Conservation (phyloP, 441 rosid species). For the Macaranga tanarius region DNA sequence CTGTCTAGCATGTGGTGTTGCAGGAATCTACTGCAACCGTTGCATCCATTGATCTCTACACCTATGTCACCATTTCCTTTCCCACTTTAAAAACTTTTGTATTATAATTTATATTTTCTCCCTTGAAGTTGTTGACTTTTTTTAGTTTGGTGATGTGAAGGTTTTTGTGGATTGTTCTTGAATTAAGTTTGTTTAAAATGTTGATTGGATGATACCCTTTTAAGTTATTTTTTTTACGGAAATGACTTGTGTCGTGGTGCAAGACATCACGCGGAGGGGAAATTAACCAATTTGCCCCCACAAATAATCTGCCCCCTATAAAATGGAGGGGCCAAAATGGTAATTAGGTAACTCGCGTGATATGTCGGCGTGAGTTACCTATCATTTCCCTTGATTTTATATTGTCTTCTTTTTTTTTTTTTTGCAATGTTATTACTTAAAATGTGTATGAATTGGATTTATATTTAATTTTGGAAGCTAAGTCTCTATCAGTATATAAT, state of each 20-base stretch:
- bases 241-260: too few relatives aligned
- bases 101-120: neutral
- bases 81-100: conserved; percentile 28
- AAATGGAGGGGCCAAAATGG: too few relatives aligned
- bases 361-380: too few relatives aligned
- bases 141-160: neutral
- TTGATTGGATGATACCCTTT: conserved; percentile 7
- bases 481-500: neutral
- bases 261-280: too few relatives aligned
- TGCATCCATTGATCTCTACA: conserved; percentile 82
- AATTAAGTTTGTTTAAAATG: conserved; percentile 21
- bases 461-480: neutral
- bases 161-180: conserved; percentile 7
- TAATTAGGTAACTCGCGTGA: too few relatives aligned
- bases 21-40: conserved; percentile 94
- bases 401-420: neutral
- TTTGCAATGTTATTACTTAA: neutral
- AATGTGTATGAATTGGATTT: neutral
- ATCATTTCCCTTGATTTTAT: too few relatives aligned
- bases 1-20: conserved; percentile 96
- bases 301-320: too few relatives aligned
- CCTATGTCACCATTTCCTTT: conserved; percentile 53
- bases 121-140: neutral
- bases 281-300: too few relatives aligned
- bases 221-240: neutral